Percentiles rank a stretch among this genome's conserved stretches.
Evolutionary conservation across 257 asterid species (phyloP).

Genomic region (Solanum dulcamara): DNA sequence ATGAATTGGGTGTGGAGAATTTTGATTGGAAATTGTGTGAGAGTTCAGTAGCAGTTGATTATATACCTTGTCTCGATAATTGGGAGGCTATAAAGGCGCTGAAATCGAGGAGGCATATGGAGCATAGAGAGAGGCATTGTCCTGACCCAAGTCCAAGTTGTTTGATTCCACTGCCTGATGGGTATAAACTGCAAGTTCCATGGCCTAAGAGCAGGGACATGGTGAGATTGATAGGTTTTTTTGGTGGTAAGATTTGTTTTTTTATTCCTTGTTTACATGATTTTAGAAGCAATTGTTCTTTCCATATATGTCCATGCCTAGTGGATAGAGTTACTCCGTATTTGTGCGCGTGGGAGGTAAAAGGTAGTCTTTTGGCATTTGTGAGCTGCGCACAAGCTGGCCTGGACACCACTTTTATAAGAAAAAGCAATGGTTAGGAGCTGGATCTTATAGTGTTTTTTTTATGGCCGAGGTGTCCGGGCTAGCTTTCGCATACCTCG

Average conservation of each 20-base stretch:
- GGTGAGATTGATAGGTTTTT: constrained; percentile 75
- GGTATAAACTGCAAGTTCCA: constrained; percentile 66
- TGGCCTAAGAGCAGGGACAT: constrained; percentile 98
- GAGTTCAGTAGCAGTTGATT: constrained; percentile 46
- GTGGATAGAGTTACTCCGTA: neutral
- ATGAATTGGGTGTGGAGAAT: neutral
- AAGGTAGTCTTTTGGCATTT: neutral
- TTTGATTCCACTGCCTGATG: constrained; percentile 70
- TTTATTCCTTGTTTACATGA: neutral
- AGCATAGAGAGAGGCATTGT: constrained; percentile 96
- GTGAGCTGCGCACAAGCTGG: neutral
- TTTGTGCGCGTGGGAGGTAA: neutral
- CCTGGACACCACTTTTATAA: neutral
- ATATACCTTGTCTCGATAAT: constrained; percentile 90
- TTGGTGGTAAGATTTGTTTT: constrained; percentile 40
- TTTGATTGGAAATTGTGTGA: constrained; percentile 47
- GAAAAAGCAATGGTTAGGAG: neutral
- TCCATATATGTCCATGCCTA: no score
- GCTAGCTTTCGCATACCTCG: no score
- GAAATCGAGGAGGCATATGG: constrained; percentile 57
- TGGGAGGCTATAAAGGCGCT: constrained; percentile 48
- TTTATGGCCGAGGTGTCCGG: no score
- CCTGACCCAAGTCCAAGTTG: constrained; percentile 60
- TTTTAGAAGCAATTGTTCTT: no score
- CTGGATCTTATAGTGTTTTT: neutral